These are phyloP conservation scores for Zygoascus hellenicus DNA, from an alignment of 1,139 yeast species.

Conservation along the genomic window DNA sequence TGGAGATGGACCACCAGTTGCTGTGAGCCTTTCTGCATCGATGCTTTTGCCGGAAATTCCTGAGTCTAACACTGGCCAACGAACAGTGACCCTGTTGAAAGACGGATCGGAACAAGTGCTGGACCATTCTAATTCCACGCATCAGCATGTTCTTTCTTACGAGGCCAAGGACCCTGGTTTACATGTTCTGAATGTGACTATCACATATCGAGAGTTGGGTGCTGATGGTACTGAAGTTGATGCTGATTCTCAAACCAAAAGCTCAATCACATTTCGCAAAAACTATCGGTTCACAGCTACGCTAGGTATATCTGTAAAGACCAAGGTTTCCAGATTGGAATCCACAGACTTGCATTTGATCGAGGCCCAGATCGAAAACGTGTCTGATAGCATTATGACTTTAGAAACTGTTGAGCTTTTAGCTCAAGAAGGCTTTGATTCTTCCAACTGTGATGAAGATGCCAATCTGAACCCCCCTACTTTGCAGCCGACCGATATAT, in stretches of 20 bases:
- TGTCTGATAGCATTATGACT: constrained; percentile 27
- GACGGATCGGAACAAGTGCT: neutral
- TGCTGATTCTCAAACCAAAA: constrained; percentile 1
- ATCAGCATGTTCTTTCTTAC: constrained; percentile 24
- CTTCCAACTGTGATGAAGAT: constrained; percentile 6
- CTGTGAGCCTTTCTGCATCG: constrained; percentile 19
- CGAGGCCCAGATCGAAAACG: constrained; percentile 35
- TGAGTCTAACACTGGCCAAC: neutral
- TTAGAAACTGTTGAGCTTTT: constrained; percentile 30
- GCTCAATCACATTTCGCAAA: constrained; percentile 22
- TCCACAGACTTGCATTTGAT: constrained; percentile 21
- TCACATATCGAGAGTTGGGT: constrained; percentile 19
- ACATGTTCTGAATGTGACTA: constrained; percentile 27
- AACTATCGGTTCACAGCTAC: constrained; percentile 30
- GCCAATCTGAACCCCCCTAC: constrained; percentile 2
- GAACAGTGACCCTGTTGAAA: neutral
- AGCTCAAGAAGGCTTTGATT: constrained; percentile 28
- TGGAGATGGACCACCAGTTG: constrained; percentile 9
- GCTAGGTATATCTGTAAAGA: constrained; percentile 30
- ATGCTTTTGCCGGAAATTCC: constrained; percentile 19
- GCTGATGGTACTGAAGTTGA: constrained; percentile 1
- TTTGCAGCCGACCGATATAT: constrained; percentile 7
- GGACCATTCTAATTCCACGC: neutral
- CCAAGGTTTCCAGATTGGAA: constrained; percentile 22
- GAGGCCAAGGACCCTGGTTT: constrained; percentile 30